phyloP scores from a whole-genome alignment of 306 rosid genomes.

The Malus sylvestris region DNA sequence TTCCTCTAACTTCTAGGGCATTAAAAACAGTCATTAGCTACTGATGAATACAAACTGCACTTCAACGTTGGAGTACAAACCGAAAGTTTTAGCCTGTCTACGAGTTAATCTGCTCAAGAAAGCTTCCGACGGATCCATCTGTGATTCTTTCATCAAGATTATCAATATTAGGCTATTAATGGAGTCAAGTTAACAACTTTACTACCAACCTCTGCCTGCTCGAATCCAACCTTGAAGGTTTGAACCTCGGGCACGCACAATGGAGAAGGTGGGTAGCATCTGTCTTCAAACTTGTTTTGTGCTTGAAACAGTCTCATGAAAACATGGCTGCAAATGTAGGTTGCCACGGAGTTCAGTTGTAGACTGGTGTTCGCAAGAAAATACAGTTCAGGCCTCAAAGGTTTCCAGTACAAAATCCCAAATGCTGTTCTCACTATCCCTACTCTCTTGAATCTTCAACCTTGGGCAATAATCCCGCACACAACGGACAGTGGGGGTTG shows the following conservation, averaged over 20 bases:
- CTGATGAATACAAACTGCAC: slow-evolving; percentile 3
- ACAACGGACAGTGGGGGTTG: slow-evolving; percentile 67
- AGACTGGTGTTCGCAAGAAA: slow-evolving; percentile 40
- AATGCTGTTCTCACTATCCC: slow-evolving; percentile 37
- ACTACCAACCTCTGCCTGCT: slow-evolving; percentile 18
- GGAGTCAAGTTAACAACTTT: not conserved
- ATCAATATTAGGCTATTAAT: slow-evolving; percentile 9
- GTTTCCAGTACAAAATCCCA: slow-evolving; percentile 44
- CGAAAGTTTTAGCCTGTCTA: not conserved
- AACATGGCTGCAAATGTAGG: slow-evolving; percentile 66
- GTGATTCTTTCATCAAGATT: slow-evolving; percentile 14
- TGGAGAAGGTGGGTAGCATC: slow-evolving; percentile 53
- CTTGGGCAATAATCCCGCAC: slow-evolving; percentile 34
- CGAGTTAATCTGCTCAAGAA: not conserved
- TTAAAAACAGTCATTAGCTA: slow-evolving; percentile 2
- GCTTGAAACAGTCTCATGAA: slow-evolving; percentile 62
- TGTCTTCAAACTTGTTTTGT: slow-evolving; percentile 43
- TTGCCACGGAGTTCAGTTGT: slow-evolving; percentile 59
- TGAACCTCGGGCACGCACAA: slow-evolving; percentile 25
- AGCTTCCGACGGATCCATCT: slow-evolving; percentile 15
- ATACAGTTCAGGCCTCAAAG: slow-evolving; percentile 33
- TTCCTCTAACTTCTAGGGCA: slow-evolving; percentile 6
- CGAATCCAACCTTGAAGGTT: slow-evolving; percentile 10
- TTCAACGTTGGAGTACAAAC: not conserved
- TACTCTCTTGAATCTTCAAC: slow-evolving; percentile 23